Evolutionary conservation across 2,329 filamentous ascomycete species (phyloP).

Genomic region (Didymella pinodella): DNA sequence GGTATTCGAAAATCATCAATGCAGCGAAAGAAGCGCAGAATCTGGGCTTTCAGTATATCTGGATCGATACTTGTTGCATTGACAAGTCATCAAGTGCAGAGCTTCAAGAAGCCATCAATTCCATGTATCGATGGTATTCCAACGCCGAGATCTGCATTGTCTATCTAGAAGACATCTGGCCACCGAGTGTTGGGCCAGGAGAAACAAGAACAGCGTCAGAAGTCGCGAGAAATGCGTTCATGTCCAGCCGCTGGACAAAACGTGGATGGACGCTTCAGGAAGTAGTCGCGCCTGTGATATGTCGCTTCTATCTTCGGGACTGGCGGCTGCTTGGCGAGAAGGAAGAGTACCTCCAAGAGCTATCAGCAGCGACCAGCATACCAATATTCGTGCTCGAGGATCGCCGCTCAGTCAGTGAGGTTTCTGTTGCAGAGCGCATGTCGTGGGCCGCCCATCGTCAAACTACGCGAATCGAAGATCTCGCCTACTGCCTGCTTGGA

Average conservation of each 20-base stretch:
- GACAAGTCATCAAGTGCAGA: slow-evolving; percentile 33
- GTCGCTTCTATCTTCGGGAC: slow-evolving; percentile 38
- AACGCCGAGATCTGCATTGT: slow-evolving; percentile 27
- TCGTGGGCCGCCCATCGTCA: slow-evolving; percentile 40
- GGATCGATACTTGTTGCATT: slow-evolving; percentile 38
- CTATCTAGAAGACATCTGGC: slow-evolving; percentile 27
- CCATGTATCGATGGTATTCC: slow-evolving; percentile 35
- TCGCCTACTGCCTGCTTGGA: slow-evolving; percentile 42
- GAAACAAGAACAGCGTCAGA: slow-evolving; percentile 25
- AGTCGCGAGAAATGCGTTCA: slow-evolving; percentile 26
- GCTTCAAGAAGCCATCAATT: slow-evolving; percentile 35
- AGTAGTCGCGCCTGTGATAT: slow-evolving; percentile 33
- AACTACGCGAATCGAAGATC: slow-evolving; percentile 41
- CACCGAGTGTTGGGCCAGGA: slow-evolving; percentile 7
- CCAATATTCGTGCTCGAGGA: slow-evolving; percentile 35
- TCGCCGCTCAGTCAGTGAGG: slow-evolving; percentile 24
- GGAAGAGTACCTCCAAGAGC: slow-evolving; percentile 31
- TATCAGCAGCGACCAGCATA: slow-evolving; percentile 38
- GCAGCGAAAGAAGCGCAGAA: slow-evolving; percentile 21
- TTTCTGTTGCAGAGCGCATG: slow-evolving; percentile 40
- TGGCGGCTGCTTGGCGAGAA: slow-evolving; percentile 42
- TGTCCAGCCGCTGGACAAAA: slow-evolving; percentile 34
- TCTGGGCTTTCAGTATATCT: slow-evolving; percentile 26
- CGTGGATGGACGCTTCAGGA: slow-evolving; percentile 46
- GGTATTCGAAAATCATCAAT: slow-evolving; percentile 28